Evolutionary conservation across 192 early-diverging fungal species (phyloP).

Genomic region (Radiomyces spectabilis): DNA sequence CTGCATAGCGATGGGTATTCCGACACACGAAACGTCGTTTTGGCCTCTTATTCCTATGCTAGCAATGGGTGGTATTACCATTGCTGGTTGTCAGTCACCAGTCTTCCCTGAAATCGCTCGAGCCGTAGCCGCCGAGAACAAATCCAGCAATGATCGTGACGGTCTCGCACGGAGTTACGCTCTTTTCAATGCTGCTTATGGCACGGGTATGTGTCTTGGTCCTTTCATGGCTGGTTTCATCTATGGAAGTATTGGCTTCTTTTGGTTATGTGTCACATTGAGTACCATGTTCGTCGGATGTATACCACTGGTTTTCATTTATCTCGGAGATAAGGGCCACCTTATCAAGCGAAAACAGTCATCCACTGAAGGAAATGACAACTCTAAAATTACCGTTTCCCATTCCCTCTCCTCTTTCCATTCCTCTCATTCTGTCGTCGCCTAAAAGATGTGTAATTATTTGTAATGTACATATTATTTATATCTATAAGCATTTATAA

Average conservation of each 20-base stretch:
- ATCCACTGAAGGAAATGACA: no score
- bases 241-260: conserved; percentile 19
- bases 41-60: conserved; percentile 24
- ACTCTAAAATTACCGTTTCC: no score
- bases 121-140: conserved; percentile 26
- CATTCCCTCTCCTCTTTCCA: no score
- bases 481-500: no score
- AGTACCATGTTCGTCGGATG: conserved; percentile 1
- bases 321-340: neutral
- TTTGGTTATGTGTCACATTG: conserved; percentile 22
- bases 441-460: no score
- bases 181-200: conserved; percentile 36
- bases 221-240: conserved; percentile 16
- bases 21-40: conserved; percentile 2
- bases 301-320: conserved; percentile 13
- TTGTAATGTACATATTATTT: no score
- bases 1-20: conserved; percentile 20
- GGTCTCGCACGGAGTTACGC: conserved; percentile 36
- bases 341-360: no score
- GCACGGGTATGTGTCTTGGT: conserved; percentile 21
- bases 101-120: conserved; percentile 35
- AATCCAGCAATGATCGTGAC: conserved; percentile 22
- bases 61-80: conserved; percentile 23
- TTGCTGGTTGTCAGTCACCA: conserved; percentile 29
- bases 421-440: no score